These are phyloP conservation scores for Thermomyces lanuginosus DNA, from an alignment of 2,329 filamentous ascomycete genomes.

Conservation along the genomic window DNA sequence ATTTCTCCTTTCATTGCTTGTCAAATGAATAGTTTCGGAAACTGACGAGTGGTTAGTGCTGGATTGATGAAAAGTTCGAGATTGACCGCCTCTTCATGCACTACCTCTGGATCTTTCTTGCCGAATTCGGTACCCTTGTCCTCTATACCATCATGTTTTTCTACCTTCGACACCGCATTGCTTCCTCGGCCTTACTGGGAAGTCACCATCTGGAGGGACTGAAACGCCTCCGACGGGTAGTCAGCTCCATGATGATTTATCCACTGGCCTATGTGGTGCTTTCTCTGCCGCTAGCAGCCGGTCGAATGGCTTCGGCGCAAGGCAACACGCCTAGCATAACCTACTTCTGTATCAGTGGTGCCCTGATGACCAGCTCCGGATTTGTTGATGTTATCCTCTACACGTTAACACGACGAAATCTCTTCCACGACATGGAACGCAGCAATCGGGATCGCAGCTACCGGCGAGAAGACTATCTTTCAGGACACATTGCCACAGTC, in stretches of 20 bases:
- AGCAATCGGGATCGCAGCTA: constrained; percentile 11
- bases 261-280: constrained; percentile 40
- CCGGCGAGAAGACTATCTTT: constrained; percentile 1
- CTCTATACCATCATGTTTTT: constrained; percentile 35
- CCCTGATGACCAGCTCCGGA: constrained; percentile 42
- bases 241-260: constrained; percentile 32
- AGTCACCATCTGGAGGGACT: constrained; percentile 16
- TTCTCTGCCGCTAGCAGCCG: constrained; percentile 45
- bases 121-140: constrained; percentile 36
- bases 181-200: constrained; percentile 19
- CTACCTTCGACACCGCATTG: constrained; percentile 31
- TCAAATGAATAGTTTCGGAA: not conserved
- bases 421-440: constrained; percentile 36
- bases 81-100: constrained; percentile 34
- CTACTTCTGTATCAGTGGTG: constrained; percentile 37
- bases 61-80: constrained; percentile 31
- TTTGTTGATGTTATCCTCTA: constrained; percentile 44
- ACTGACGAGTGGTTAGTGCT: constrained; percentile 33
- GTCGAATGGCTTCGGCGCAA: constrained; percentile 26
- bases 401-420: constrained; percentile 39
- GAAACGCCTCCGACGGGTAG: constrained; percentile 25
- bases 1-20: constrained; percentile 1
- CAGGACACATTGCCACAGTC: constrained; percentile 1
- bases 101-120: constrained; percentile 39
- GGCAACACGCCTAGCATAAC: constrained; percentile 18